Percentiles rank a stretch among this genome's conserved stretches.
Evolutionary conservation across 371 early-diverging fungal genomes (phyloP).

Genomic region (Apophysomyces ossiformis): DNA sequence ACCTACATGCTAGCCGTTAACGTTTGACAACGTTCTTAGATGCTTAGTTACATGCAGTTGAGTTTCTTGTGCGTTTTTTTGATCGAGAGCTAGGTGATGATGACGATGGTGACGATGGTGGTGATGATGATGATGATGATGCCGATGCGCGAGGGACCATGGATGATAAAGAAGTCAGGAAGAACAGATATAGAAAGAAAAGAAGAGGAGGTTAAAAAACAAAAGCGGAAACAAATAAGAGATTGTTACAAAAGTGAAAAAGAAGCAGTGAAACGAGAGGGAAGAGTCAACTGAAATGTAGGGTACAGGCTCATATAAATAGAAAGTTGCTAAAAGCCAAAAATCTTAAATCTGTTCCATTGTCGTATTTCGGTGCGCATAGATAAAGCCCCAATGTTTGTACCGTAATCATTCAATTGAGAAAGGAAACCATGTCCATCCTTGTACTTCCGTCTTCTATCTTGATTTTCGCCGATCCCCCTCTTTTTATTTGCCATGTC

Average conservation of each 20-base stretch:
- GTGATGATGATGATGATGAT: neutral
- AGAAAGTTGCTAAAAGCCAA: conserved; percentile 8
- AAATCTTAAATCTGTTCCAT: neutral
- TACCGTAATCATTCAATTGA: no score
- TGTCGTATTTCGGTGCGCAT: neutral
- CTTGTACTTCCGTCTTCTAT: no score
- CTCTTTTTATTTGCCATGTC: conserved; percentile 3
- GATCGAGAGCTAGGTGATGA: conserved; percentile 1
- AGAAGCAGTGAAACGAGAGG: neutral
- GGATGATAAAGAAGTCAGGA: neutral
- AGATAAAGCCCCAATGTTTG: neutral
- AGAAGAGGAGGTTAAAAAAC: neutral
- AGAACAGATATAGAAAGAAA: neutral
- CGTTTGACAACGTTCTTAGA: conserved; percentile 3
- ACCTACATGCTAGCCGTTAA: conserved; percentile 12
- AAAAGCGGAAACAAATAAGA: neutral
- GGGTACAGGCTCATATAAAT: conserved; percentile 9
- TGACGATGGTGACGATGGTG: neutral
- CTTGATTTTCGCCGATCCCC: no score
- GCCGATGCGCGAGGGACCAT: conserved; percentile 4
- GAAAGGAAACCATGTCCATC: no score
- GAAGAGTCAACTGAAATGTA: conserved; percentile 3
- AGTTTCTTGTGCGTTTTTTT: conserved; percentile 10
- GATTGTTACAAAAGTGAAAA: neutral
- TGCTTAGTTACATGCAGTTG: conserved; percentile 9